A percentile compares a stretch with the other conserved stretches of the same genome.
phyloP scores from a whole-genome alignment of 495 filamentous ascomycete genomes.

The Glutinoglossum americanum region DNA sequence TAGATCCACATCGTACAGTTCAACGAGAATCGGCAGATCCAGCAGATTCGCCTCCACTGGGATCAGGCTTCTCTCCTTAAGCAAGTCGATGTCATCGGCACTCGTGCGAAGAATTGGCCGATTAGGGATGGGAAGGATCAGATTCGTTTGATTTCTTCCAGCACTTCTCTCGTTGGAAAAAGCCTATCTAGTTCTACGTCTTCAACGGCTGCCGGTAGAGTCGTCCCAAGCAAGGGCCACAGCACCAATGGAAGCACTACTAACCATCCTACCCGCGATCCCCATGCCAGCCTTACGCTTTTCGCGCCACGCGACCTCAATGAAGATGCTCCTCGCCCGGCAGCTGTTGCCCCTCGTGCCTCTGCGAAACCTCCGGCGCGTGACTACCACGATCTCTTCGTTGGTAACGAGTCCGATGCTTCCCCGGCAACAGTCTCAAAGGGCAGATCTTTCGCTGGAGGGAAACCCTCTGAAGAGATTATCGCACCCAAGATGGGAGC shows the following conservation, averaged over 20 bases:
- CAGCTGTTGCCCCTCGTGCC: conserved; percentile 20
- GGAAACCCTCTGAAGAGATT: background rate
- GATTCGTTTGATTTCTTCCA: conserved; percentile 41
- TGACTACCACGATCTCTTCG: conserved; percentile 42
- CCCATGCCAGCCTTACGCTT: conserved; percentile 56
- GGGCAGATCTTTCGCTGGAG: conserved; percentile 8
- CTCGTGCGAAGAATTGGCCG: conserved; percentile 74
- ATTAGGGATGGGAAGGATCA: conserved; percentile 81
- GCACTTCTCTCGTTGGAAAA: conserved; percentile 11
- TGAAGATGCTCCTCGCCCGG: conserved; percentile 18
- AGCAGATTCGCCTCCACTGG: conserved; percentile 75
- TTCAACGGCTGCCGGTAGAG: background rate
- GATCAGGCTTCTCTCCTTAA: conserved; percentile 87
- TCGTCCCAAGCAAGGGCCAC: background rate
- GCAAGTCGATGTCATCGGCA: conserved; percentile 81
- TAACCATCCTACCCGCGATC: conserved; percentile 32
- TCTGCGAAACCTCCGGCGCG: conserved; percentile 40
- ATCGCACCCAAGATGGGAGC: conserved; percentile 39
- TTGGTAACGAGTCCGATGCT: conserved; percentile 18
- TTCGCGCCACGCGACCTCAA: conserved; percentile 39
- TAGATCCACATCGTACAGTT: conserved; percentile 86
- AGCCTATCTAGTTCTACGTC: conserved; percentile 7
- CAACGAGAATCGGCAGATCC: conserved; percentile 50
- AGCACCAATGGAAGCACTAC: conserved; percentile 12
- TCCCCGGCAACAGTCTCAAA: conserved; percentile 10